Conservation (phyloP, 2,329 filamentous ascomycete genomes). For the Colletotrichum salicis region DNA sequence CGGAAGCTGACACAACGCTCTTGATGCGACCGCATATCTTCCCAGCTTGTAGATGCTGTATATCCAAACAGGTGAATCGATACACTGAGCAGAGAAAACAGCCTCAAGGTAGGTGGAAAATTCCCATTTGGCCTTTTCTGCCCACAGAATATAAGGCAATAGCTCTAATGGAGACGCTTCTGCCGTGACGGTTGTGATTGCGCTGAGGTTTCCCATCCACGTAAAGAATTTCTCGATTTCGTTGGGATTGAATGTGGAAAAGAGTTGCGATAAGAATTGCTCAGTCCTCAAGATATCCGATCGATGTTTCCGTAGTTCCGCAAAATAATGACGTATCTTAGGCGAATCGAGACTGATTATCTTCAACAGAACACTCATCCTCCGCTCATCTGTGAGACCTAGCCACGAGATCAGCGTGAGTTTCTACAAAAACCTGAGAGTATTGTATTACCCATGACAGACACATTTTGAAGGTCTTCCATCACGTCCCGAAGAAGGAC, state of each 20-base stretch:
- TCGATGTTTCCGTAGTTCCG: background rate
- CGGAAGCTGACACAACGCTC: background rate
- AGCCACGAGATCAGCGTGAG: too few species aligned
- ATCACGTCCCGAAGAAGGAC: too few species aligned
- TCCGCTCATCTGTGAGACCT: too few species aligned
- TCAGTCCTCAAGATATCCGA: background rate
- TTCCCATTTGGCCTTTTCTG: conserved; percentile 19
- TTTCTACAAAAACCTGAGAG: too few species aligned
- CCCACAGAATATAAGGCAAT: background rate
- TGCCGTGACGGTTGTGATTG: background rate
- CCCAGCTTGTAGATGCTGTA: conserved; percentile 11
- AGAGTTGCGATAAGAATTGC: background rate
- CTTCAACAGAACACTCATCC: too few species aligned
- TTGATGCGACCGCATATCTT: conserved; percentile 1
- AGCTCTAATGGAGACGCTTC: background rate
- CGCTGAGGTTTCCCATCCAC: background rate
- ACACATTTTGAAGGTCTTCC: too few species aligned
- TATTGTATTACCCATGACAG: too few species aligned
- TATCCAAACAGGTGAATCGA: background rate
- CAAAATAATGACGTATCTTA: conserved; percentile 2
- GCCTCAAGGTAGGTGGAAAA: too few species aligned
- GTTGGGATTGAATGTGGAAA: background rate
- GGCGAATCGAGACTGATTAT: too few species aligned
- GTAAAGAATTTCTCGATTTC: background rate
- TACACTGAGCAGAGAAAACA: background rate